Evolutionary conservation across 2,329 filamentous ascomycete genomes (phyloP), one percentile per base, ranked within the genome.

Genomic region (Colletotrichum sp.): DNA sequence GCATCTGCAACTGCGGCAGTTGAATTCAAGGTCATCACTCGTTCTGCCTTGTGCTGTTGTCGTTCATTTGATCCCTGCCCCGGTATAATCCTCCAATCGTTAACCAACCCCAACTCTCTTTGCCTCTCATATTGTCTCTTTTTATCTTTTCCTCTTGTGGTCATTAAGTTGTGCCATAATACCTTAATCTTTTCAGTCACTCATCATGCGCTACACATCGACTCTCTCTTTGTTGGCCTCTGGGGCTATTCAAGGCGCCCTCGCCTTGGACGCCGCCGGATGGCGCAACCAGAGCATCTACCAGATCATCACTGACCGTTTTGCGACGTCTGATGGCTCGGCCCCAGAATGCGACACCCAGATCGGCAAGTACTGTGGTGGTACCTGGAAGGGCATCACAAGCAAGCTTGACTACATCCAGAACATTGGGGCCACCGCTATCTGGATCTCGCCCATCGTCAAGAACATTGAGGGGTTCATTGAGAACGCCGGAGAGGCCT

Each of bases 391-490:
- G 68, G 89, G 89, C 16, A 83, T 90, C 55, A 87, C 86, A 22
- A 85, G 87, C 74, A 82, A 86, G 36, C 81, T 90, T 55, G 88
- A 89, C 79, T 90, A 90, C 77, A 89, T 90, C 77, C 85, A 89
- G 77, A 82, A 83, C 61, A 85, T 88, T 82, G 86, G 86, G 3
- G 87, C 87, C 79, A 85, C 83, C 16, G 86, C 86, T 13, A 80
- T 87, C 68, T 83, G 85, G 87, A 87, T 88, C 74, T 88, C 86
- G 5, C 87, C 87, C 11, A 79, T 88, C 60, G 85, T 86, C 4
- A 80, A 82, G 59, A 85, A 88, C 67, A 80, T 88, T 25, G 82
- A 86, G 9, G 78, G 78, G 19, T 44, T 73, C 28, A 83, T 83
- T n/a, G 77, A 78, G 27, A 70, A 60, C 16, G 75, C 72, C 48